Conservation (phyloP, 2,329 filamentous ascomycete genomes). For the Fusarium dlaminii region DNA sequence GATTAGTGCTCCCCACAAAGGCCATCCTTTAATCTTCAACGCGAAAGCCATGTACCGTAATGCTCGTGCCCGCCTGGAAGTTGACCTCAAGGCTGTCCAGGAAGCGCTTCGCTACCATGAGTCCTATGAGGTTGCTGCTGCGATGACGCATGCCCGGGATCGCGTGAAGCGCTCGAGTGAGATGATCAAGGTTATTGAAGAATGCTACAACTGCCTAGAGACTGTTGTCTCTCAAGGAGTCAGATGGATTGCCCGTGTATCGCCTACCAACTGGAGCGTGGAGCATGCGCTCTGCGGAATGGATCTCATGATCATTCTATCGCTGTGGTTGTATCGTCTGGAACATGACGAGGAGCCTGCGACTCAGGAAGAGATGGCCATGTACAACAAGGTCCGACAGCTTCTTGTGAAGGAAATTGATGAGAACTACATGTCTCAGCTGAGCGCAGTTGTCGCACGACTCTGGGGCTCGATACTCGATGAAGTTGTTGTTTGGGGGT, state of each 20-base stretch:
- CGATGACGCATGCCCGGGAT: slow-evolving; percentile 94
- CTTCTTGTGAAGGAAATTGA: slow-evolving; percentile 92
- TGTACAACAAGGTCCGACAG: slow-evolving; percentile 92
- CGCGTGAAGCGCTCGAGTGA: slow-evolving; percentile 94
- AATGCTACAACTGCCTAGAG: slow-evolving; percentile 97
- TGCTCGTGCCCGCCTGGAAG: slow-evolving; percentile 88
- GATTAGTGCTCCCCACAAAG: slow-evolving; percentile 92
- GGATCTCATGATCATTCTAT: slow-evolving; percentile 97
- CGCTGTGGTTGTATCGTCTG: slow-evolving; percentile 97
- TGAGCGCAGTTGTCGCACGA: slow-evolving; percentile 94
- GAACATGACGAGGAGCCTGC: slow-evolving; percentile 97
- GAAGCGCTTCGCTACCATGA: slow-evolving; percentile 97
- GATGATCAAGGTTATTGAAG: slow-evolving; percentile 98
- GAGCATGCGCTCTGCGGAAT: slow-evolving; percentile 96
- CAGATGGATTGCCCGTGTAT: slow-evolving; percentile 97
- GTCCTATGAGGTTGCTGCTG: slow-evolving; percentile 93
- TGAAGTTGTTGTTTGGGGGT: slow-evolving; percentile 99
- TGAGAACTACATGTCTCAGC: slow-evolving; percentile 80
- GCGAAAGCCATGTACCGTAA: slow-evolving; percentile 97
- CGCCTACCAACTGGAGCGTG: slow-evolving; percentile 98
- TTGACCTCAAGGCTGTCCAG: slow-evolving; percentile 94
- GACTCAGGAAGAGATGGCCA: slow-evolving; percentile 81
- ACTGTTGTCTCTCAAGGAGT: slow-evolving; percentile 94
- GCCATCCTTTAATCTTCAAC: slow-evolving; percentile 96
- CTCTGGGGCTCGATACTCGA: slow-evolving; percentile 99